Base-by-base conservation (phyloP, 805 yeast genomes). In the Debaryomyces prosopidis region DNA sequence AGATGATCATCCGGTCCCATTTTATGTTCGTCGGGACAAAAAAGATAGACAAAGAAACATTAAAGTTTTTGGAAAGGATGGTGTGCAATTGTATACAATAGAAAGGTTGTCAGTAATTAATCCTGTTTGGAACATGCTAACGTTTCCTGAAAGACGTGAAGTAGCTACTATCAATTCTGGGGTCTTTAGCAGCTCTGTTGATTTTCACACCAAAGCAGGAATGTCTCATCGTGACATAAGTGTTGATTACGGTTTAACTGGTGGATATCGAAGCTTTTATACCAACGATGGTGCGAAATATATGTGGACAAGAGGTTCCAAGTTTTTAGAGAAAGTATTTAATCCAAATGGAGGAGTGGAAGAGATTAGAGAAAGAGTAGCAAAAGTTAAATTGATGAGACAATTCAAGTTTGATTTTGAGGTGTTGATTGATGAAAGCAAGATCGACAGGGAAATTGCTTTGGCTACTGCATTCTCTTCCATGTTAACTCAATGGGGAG, bases 401-500 rank as follows among this genome's bases (percentile, higher is more conserved):
- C 82, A 77, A 54, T 75, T 80, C 67, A 72, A 75, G 52, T 72
- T 81, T 51, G 87, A 83, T 58, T 83, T 76, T 62, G 86, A 82
- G 60, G 50, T 82, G 47, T 60, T 77, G 28, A 59, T 82, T 20
- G 85, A 81, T 58, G 76, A 70, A 41, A 42, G 56, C 1, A 66
- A 69, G 50, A 63, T 80, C 20, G 82, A 78, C 54, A 58, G 67
- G n/a, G 79, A 77, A 44, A 65, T 75, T 35, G 85, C 79, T 2
- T 57, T 83, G 42, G 78, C 82, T n/a, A 80, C 87, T 5, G 85
- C 76, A 1, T 82, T 82, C 52, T 62, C 80, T 43, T 72, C 85
- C 15, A 81, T 82, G 83, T 68, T 79, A 65, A 79, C 85, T n/a
- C 82, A 81, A 61, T 82, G 88, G 88, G 81, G 82, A 17, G 59